These are phyloP conservation scores for Fusarium sp. DNA, from an alignment of 2,329 filamentous ascomycete genomes.

Conservation along the genomic window DNA sequence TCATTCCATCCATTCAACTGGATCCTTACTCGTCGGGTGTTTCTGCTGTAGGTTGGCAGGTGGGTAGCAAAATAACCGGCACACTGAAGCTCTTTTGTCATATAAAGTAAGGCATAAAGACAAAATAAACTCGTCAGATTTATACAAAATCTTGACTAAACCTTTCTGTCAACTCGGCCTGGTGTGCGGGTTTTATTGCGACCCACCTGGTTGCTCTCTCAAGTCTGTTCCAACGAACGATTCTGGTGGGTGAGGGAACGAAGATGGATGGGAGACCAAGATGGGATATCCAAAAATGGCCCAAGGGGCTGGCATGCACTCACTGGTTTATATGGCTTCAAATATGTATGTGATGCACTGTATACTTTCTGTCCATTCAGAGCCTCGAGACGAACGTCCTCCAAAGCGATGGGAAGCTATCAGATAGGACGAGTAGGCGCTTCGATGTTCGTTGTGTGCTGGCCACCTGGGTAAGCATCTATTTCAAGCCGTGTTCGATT, in stretches of 20 bases:
- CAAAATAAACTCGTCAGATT: no score
- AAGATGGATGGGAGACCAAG: constrained; percentile 2
- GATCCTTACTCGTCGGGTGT: constrained; percentile 28
- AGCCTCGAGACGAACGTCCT: constrained; percentile 15
- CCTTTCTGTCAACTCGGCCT: no score
- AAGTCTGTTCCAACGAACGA: not conserved
- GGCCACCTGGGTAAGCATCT: not conserved
- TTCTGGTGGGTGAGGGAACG: constrained; percentile 12
- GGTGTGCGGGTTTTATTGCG: no score
- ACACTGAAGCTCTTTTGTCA: no score
- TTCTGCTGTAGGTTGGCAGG: not conserved
- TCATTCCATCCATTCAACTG: constrained; percentile 37
- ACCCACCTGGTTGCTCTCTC: not conserved
- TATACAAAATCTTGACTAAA: no score
- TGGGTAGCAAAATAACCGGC: no score
- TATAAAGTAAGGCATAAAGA: no score
- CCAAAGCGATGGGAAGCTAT: constrained; percentile 25
- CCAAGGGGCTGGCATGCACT: constrained; percentile 39
- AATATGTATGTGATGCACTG: constrained; percentile 40
- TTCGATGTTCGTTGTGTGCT: not conserved
- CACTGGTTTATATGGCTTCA: constrained; percentile 23
- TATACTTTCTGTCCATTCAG: constrained; percentile 38
- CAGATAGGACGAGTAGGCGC: constrained; percentile 13
- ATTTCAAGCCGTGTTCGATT: not conserved
- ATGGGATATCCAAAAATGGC: constrained; percentile 20